Evolutionary conservation across 2,329 filamentous ascomycete species (phyloP).

Genomic region (Sarocladium strictum): DNA sequence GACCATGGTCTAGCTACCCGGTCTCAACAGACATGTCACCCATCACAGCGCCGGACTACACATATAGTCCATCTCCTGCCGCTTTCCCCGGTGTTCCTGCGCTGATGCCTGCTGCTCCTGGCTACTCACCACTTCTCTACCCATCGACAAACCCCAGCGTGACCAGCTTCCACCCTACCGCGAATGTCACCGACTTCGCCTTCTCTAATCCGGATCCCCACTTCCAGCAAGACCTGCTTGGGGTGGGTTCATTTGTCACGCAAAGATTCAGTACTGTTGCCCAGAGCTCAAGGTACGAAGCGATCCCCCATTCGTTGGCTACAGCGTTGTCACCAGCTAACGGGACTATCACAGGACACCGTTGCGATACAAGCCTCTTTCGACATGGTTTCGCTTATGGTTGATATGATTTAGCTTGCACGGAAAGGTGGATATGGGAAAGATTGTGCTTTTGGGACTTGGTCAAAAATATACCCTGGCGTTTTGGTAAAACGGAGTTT

Average conservation of each 20-base stretch:
- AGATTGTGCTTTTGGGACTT: neutral
- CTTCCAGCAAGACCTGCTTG: neutral
- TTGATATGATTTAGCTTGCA: neutral
- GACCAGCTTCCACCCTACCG: neutral
- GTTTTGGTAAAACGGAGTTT: neutral
- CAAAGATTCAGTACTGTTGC: neutral
- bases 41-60: slow-evolving; percentile 7
- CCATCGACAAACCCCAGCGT: neutral
- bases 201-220: neutral
- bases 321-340: neutral
- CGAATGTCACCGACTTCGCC: neutral
- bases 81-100: neutral
- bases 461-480: neutral
- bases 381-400: slow-evolving; percentile 4
- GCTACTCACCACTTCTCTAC: neutral
- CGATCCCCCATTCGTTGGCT: neutral
- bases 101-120: neutral
- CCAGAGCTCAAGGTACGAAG: neutral
- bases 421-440: no score
- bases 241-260: neutral
- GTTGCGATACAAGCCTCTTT: slow-evolving; percentile 3
- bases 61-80: neutral
- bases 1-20: neutral
- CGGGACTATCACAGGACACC: neutral
- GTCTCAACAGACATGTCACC: slow-evolving; percentile 4